These are phyloP conservation scores for Betula pendula DNA, from an alignment of 306 rosid genomes.

Conservation along the genomic window DNA sequence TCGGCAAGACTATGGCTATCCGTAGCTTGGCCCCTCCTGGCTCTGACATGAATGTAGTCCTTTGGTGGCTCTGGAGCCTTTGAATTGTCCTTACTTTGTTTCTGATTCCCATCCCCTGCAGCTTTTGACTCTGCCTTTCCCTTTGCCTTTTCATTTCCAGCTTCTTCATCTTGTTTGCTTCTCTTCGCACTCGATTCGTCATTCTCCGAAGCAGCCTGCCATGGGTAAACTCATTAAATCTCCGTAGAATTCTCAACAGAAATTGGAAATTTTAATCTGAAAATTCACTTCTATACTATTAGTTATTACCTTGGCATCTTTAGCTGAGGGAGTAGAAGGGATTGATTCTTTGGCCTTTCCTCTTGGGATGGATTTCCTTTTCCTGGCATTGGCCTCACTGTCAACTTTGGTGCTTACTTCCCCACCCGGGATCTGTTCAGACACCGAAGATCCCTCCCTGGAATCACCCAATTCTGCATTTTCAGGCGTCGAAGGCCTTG, in stretches of 20 bases:
- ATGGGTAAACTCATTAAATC: constrained; percentile 9
- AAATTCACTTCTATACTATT: neutral
- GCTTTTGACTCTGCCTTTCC: constrained; percentile 27
- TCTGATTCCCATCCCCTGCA: constrained; percentile 30
- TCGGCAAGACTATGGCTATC: constrained; percentile 97
- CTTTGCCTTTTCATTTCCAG: constrained; percentile 44
- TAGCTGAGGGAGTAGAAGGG: constrained; percentile 30
- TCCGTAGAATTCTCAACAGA: constrained; percentile 2
- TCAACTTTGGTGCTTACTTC: constrained; percentile 37
- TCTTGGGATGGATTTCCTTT: constrained; percentile 46
- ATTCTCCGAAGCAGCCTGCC: constrained; percentile 33
- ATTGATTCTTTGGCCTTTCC: constrained; percentile 43
- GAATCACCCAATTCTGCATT: constrained; percentile 49
- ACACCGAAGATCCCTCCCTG: constrained; percentile 56
- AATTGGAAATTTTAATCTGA: neutral
- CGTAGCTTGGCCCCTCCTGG: constrained; percentile 95
- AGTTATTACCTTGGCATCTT: constrained; percentile 40
- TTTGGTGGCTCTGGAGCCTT: constrained; percentile 71
- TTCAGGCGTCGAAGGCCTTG: constrained; percentile 52
- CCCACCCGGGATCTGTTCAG: constrained; percentile 54
- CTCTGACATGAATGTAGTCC: constrained; percentile 92
- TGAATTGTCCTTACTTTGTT: constrained; percentile 41
- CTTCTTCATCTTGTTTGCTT: constrained; percentile 42
- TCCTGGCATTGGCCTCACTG: constrained; percentile 30
- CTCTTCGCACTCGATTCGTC: constrained; percentile 44